A percentile compares a stretch with the other conserved stretches of the same genome.
Conservation (phyloP, 2,329 filamentous ascomycete genomes). For the Orbilia javanica region DNA sequence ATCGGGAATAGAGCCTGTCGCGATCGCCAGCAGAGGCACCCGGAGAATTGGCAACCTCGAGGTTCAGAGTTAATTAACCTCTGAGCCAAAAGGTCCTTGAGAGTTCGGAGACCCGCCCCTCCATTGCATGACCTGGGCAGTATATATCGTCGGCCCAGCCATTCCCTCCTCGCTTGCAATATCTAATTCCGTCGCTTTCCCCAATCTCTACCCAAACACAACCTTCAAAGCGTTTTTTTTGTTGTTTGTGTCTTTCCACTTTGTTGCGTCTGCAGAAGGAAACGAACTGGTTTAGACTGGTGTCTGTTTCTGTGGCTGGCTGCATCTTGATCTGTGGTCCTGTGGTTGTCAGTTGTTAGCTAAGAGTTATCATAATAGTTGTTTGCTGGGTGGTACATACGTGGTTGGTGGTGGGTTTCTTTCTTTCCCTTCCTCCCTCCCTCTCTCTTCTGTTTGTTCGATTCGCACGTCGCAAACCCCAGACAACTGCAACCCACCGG, state of each 20-base stretch:
- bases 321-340: neutral
- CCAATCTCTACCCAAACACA: neutral
- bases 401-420: neutral
- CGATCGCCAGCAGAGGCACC: neutral
- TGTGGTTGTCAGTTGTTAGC: constrained; percentile 6
- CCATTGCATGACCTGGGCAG: neutral
- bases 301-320: constrained; percentile 3
- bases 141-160: constrained; percentile 34
- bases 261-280: constrained; percentile 16
- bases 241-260: neutral
- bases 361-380: neutral
- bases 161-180: constrained; percentile 37
- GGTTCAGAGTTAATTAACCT: neutral
- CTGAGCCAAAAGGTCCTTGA: constrained; percentile 31
- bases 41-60: constrained; percentile 3
- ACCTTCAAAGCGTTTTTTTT: constrained; percentile 23
- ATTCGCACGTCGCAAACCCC: constrained; percentile 23
- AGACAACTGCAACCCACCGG: constrained; percentile 17
- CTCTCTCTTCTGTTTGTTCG: constrained; percentile 14
- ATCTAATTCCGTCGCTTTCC: constrained; percentile 40
- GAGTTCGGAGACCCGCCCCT: constrained; percentile 36
- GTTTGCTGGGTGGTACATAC: neutral
- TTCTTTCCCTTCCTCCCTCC: neutral
- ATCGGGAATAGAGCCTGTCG: constrained; percentile 20
- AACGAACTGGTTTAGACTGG: constrained; percentile 7